These are phyloP conservation scores for Yarrowia sp. DNA, from an alignment of 805 yeast genomes.

Conservation along the genomic window DNA sequence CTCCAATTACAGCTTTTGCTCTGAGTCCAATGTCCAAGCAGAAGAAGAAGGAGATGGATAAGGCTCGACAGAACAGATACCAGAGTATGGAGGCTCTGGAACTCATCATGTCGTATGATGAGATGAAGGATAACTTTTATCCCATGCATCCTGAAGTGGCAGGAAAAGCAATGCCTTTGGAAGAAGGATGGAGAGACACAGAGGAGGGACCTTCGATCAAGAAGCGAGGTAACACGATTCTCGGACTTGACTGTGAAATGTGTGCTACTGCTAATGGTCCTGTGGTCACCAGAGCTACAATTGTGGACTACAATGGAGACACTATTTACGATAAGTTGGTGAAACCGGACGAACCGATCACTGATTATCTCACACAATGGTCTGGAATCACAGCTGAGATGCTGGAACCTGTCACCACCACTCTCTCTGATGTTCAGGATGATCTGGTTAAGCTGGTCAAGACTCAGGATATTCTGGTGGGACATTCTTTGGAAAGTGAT, in stretches of 20 bases:
- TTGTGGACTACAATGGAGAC: slow-evolving; percentile 61
- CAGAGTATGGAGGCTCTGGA: slow-evolving; percentile 47
- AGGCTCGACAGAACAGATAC: slow-evolving; percentile 37
- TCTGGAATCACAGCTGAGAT: slow-evolving; percentile 83
- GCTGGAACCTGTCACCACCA: slow-evolving; percentile 60
- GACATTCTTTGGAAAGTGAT: slow-evolving; percentile 89
- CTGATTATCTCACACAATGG: slow-evolving; percentile 76
- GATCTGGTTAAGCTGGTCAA: slow-evolving; percentile 50
- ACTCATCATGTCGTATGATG: slow-evolving; percentile 51
- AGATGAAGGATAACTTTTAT: slow-evolving; percentile 51
- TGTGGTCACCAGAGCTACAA: slow-evolving; percentile 73
- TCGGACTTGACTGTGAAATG: slow-evolving; percentile 94
- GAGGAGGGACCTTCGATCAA: slow-evolving; percentile 45
- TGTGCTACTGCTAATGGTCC: slow-evolving; percentile 61
- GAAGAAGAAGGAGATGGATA: slow-evolving; percentile 48
- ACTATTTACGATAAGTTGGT: slow-evolving; percentile 72
- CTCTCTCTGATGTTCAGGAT: slow-evolving; percentile 64
- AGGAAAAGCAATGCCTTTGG: slow-evolving; percentile 30
- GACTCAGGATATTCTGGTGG: slow-evolving; percentile 65
- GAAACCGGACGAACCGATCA: slow-evolving; percentile 69
- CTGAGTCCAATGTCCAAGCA: slow-evolving; percentile 56
- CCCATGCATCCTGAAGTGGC: slow-evolving; percentile 55
- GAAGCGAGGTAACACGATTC: slow-evolving; percentile 56
- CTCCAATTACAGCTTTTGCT: slow-evolving; percentile 55
- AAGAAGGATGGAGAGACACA: slow-evolving; percentile 56